Evolutionary conservation across 2,329 filamentous ascomycete species (phyloP), one percentile per base, ranked within the genome.

Genomic region (Hymenoscyphus scutula): DNA sequence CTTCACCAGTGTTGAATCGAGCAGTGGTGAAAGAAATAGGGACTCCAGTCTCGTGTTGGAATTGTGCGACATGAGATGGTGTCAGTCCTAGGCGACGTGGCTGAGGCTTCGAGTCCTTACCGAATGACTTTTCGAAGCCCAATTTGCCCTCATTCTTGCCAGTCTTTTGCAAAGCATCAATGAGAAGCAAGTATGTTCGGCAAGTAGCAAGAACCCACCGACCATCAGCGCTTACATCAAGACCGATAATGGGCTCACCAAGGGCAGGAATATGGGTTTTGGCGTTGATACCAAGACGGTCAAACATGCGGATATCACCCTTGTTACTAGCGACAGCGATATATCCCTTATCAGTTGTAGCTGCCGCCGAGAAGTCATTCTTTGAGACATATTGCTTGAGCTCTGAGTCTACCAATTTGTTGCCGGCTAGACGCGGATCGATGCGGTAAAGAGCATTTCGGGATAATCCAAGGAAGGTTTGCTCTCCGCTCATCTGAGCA

Each of bases 111-210:
- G 88, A 84, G 74, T 97, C 93, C 68, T 96, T 96, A 2, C 90
- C 88, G 72, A 99, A 99, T 0, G 91, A 82, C 75, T 90, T 93
- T 77, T 99, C 93, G 73, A 99, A 99, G 1, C 95, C 95, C n/a
- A 99, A 88, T 77, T 97, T 97, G 74, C 95, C 95, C 74, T 95
- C 92, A 68, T 98, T 96, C 82, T 97, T 98, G 75, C 95, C 95
- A 0, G 88, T 85, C 74, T 95, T 92, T 74, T 99, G 95, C 70
- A 94, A 78, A 0, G 92, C 87, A 73, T 99, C 95, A 66, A 99
- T 92, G 65, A 99, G 88, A 7, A 99, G 85, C 13, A 99, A 86
- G 74, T 98, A 99, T 3, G 94, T 99, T 54, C 90, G 87, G 71
- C 94, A 97, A 1, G 95, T 99, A 19, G 90, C 95, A 37, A 99